Base-by-base conservation (phyloP, 1,284 basidiomycete genomes). In the Chalciporus sp. region DNA sequence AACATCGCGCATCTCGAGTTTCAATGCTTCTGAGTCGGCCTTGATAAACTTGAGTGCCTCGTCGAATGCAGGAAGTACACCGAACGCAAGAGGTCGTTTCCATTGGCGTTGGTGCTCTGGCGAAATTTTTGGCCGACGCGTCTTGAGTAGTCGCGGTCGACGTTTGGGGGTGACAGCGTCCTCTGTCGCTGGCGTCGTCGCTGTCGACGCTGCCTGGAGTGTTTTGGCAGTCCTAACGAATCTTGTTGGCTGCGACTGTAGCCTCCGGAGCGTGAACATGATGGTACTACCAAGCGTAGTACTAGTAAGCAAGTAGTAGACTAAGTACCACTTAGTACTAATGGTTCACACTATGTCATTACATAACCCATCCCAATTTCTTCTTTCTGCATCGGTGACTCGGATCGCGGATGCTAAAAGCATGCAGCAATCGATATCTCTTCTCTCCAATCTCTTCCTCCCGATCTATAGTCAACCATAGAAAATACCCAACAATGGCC, bases 61-160 rank as follows among this genome's bases (percentile, higher is more conserved):
- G 72, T 96, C 94, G 62, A 93, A 95, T 8, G 86, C 92, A 1
- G 91, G 88, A 27, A 94, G 72, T 7, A 84, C 75, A 7, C 92
- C 92, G 17, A 73, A 70, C 19, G 77, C 77, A 9, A 95, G 69
- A 0, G 91, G 85, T n/a, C 80, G 67, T 54, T 81, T 84, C 85
- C 86, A 92, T 68, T 82, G 71, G 27, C 81, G 74, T 6, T 84
- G 85, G 1, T 71, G 69, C 41, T 73, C 72, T 11, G 77, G 64
- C 20, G 78, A 79, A 53, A 86, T 84, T 26, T 66, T 59, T 4
- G 85, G 79, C 14, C 85, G 69, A 58, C 68, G 69, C 26, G 70
- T 43, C 50, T 58, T 72, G 39, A 66, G 43, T 11, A 47, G 54
- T 28, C 58, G 61, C 2, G 11, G 19, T 16, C 53, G 55, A 33